phyloP scores from a whole-genome alignment of 371 early-diverging fungal genomes.

The Mortierella sp. region DNA sequence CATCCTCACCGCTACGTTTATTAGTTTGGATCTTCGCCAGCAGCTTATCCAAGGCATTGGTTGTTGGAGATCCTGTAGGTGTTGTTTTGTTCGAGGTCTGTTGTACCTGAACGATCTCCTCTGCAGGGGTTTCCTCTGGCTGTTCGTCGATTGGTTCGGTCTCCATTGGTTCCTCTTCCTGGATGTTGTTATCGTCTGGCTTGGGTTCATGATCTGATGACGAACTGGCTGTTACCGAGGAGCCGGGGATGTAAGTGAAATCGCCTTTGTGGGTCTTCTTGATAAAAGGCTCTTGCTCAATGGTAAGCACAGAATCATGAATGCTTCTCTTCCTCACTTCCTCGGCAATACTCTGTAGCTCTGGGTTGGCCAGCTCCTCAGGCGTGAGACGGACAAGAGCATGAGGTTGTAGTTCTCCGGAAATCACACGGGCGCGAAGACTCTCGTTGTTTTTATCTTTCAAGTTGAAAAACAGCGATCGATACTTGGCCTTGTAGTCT shows the following conservation, averaged over 20 bases:
- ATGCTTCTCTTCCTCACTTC: conserved; percentile 70
- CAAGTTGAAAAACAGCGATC: conserved; percentile 78
- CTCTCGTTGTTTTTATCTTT: conserved; percentile 78
- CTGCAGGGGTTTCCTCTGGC: conserved; percentile 2
- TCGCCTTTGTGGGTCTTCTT: conserved; percentile 85
- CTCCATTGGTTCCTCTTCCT: background rate
- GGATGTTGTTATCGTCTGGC: background rate
- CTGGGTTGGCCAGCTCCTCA: conserved; percentile 83
- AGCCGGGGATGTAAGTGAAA: conserved; percentile 57
- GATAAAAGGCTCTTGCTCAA: conserved; percentile 64
- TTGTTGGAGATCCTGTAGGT: conserved; percentile 39
- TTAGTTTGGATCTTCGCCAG: conserved; percentile 54
- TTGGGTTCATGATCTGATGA: background rate
- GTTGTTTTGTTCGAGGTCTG: conserved; percentile 26
- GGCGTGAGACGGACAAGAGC: conserved; percentile 78
- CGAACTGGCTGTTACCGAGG: conserved; percentile 3
- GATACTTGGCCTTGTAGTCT: conserved; percentile 80
- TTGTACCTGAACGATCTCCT: conserved; percentile 21
- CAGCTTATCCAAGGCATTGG: conserved; percentile 45
- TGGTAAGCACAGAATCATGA: conserved; percentile 68
- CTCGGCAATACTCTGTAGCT: conserved; percentile 69
- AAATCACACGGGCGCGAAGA: conserved; percentile 74
- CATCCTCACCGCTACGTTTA: conserved; percentile 54
- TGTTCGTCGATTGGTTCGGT: conserved; percentile 7
- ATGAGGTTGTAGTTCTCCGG: conserved; percentile 66